These are phyloP conservation scores for Kuraishia borneana DNA, from an alignment of 805 yeast genomes.

Conservation along the genomic window DNA sequence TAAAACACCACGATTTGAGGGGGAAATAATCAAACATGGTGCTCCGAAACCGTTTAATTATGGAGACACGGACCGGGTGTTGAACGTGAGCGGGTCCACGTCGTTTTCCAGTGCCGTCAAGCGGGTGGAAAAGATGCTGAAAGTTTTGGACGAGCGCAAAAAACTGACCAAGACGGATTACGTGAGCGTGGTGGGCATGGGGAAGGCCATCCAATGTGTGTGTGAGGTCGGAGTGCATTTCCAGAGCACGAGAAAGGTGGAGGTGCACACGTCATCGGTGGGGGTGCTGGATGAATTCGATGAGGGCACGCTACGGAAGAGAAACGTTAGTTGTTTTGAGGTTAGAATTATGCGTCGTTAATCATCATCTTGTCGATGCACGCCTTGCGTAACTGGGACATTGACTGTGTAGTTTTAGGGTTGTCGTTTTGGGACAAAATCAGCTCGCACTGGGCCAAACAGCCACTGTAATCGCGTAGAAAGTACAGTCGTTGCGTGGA, in stretches of 20 bases:
- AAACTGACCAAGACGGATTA: slow-evolving; percentile 25
- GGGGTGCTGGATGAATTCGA: slow-evolving; percentile 62
- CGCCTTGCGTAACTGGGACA: no score
- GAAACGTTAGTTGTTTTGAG: slow-evolving; percentile 39
- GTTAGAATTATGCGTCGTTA: no score
- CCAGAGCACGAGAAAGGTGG: slow-evolving; percentile 39
- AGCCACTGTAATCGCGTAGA: slow-evolving; percentile 35
- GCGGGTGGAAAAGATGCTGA: slow-evolving; percentile 42
- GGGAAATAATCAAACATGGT: slow-evolving; percentile 39
- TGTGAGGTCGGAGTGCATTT: slow-evolving; percentile 53
- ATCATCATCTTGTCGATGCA: no score
- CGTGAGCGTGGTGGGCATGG: slow-evolving; percentile 65
- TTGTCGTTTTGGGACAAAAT: no score
- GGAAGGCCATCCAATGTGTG: slow-evolving; percentile 54
- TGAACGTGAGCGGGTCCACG: slow-evolving; percentile 52
- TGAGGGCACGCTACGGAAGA: slow-evolving; percentile 20
- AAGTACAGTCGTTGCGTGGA: slow-evolving; percentile 58
- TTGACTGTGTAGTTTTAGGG: no score
- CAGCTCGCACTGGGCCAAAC: slow-evolving; percentile 31
- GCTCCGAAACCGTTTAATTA: slow-evolving; percentile 33
- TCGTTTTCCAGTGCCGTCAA: slow-evolving; percentile 70
- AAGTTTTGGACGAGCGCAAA: slow-evolving; percentile 30
- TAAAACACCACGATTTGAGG: slow-evolving; percentile 12
- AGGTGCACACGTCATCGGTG: slow-evolving; percentile 51
- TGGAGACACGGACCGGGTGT: slow-evolving; percentile 32